Evolutionary conservation across 2,329 filamentous ascomycete genomes (phyloP).

Genomic region (Neonectria magnoliae): DNA sequence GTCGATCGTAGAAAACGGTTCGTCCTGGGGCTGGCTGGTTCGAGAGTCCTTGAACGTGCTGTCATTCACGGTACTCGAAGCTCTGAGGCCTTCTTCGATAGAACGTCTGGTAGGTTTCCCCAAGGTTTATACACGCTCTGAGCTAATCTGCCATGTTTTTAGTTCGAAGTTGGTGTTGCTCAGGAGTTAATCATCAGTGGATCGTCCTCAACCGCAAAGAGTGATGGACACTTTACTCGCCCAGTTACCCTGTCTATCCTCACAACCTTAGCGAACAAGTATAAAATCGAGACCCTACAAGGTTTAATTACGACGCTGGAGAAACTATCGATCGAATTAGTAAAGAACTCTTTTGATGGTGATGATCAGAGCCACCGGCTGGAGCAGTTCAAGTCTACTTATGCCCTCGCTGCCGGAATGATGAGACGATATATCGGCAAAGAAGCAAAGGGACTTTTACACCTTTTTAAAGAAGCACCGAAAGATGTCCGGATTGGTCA

Average conservation of each 20-base stretch:
- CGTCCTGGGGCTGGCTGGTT: conserved; percentile 48
- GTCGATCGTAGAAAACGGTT: conserved; percentile 23
- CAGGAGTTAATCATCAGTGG: conserved; percentile 48
- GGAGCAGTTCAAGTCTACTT: conserved; percentile 46
- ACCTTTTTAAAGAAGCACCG: conserved; percentile 50
- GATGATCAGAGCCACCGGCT: conserved; percentile 23
- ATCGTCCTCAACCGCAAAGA: conserved; percentile 22
- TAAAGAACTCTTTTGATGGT: conserved; percentile 29
- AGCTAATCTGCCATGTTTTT: conserved; percentile 17
- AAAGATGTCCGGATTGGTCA: conserved; percentile 48
- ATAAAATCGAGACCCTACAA: conserved; percentile 48
- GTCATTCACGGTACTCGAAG: conserved; percentile 52
- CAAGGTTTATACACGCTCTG: neutral
- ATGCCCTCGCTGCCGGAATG: conserved; percentile 51
- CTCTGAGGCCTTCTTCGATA: conserved; percentile 48
- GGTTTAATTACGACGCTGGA: conserved; percentile 43
- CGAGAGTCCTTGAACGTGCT: conserved; percentile 46
- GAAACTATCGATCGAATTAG: conserved; percentile 33
- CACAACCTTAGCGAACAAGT: conserved; percentile 57
- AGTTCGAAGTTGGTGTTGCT: conserved; percentile 51
- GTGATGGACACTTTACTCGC: conserved; percentile 28
- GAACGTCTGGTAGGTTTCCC: conserved; percentile 46
- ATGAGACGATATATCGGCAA: conserved; percentile 51
- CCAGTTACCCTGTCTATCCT: conserved; percentile 50
- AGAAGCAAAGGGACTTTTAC: conserved; percentile 46